Base-by-base conservation (phyloP, 371 early-diverging fungal genomes). In the Mortierella sp. region DNA sequence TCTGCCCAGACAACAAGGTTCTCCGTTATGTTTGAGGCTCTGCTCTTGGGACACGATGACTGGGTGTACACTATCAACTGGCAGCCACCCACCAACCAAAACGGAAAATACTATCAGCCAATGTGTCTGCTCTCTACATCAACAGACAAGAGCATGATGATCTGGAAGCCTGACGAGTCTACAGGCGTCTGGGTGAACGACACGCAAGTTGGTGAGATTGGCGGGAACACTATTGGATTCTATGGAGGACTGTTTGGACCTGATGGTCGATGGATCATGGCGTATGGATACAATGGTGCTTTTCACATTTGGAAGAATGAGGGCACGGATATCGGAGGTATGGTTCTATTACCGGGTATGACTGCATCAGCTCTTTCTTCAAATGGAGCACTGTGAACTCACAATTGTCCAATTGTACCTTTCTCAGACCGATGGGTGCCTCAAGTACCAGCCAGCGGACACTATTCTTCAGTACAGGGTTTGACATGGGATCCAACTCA, bases 21-120 rank as follows among this genome's bases (percentile, higher is more conserved):
- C 60, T 83, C 91, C 0, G 82, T 94, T 39, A 89, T 93, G 85
- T 90, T 96, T 62, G 96, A 94, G 68, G 87, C 93, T 2, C 83
- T 97, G n/a, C 82, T 98, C 28, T 82, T 93, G 81, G 98, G 95
- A 1, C 98, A 98, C 67, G 98, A 97, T 60, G 97, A 96, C 58
- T 97, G 97, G 97, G 94, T 98, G 14, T 91, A 92, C 78, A 87
- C 89, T 51, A 91, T 95, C 27, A 71, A 83, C 53, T 97, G 96
- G 95, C 86, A 91, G 34, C 83, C 86, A 5, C 55, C 71, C 1
- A 64, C 31, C 22, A 54, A 50, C 57, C 62, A 48, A 19, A 56
- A 54, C 24, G 61, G 63, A 13, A 56, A 52, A 13, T 84, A 83
- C 52, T 71, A 84, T 29, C 92, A 93, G 71, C 91, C 92, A 27